Evolutionary conservation across 768 basidiomycete genomes (phyloP), one percentile per base, ranked within the genome.

Genomic region (Xerocomus brunneocitrinus): DNA sequence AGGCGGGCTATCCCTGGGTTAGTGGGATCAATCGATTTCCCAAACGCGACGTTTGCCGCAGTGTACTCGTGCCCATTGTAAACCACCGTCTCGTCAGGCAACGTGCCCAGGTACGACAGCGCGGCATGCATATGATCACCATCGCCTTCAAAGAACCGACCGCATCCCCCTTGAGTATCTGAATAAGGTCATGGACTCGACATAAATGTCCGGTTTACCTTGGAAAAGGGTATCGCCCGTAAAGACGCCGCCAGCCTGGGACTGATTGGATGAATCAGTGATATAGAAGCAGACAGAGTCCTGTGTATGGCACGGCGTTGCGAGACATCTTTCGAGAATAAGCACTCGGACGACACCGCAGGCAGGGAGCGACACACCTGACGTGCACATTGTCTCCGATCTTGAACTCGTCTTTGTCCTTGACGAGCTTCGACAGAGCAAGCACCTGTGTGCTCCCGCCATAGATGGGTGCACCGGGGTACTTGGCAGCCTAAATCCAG

Each of bases 61-160:
- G 94, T 95, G 74, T 97, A 97, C 69, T 98, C 95, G 72, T 98
- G 95, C 0, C 95, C 95, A 62, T 84, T 84, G 74, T 89, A 92
- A 10, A 90, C 84, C 44, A 89, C 68, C 1, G 94, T 98, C 51
- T 83, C 75, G 61, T 86, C 77, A 0, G 95, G 94, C 22, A 98
- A 77, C 0, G 79, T 78, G 12, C 76, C 84, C 52, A 98, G 77
- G 64, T 81, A 76, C 28, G 76, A 76, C 5, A 88, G 72, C 2
- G 95, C 86, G 0, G 75, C 70, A 61, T 89, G 77, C 95, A 98
- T 98, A 71, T 92, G 79, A 13, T 76, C 72, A 14, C 79, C 85
- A 3, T 78, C 81, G 44, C 91, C 91, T 66, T 98, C 95, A 66
- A 97, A 97, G 82, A 98, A 98, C 25, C 92, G 83, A 27, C 95